These are phyloP conservation scores for Physocladia obscura DNA, from an alignment of 192 early-diverging fungal species.

Conservation along the genomic window DNA sequence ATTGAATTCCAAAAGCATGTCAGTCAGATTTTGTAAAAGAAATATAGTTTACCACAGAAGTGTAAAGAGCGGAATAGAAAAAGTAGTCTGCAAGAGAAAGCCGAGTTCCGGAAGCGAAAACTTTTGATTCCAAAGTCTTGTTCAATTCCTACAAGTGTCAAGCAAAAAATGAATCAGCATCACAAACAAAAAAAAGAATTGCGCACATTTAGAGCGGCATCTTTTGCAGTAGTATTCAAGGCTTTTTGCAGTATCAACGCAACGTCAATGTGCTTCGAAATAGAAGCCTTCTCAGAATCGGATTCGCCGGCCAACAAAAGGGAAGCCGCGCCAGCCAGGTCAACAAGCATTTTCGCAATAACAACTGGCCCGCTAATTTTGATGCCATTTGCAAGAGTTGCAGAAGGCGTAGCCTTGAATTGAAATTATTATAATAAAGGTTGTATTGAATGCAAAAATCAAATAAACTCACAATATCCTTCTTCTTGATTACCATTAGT, in stretches of 20 bases:
- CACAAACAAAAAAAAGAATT: background rate
- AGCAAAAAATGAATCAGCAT: background rate
- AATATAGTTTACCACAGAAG: slow-evolving; percentile 11
- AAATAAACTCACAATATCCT: slow-evolving; percentile 5
- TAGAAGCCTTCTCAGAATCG: slow-evolving; percentile 14
- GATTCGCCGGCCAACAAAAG: background rate
- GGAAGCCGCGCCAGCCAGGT: background rate
- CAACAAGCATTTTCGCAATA: slow-evolving; percentile 7
- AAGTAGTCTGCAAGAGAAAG: slow-evolving; percentile 26
- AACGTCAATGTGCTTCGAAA: slow-evolving; percentile 22
- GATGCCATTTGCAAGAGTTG: slow-evolving; percentile 18
- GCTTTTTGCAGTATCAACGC: slow-evolving; percentile 14
- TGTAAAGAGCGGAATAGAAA: slow-evolving; percentile 17
- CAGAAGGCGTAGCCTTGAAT: slow-evolving; percentile 15
- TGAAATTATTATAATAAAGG: background rate
- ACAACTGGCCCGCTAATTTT: slow-evolving; percentile 7
- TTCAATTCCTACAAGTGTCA: background rate
- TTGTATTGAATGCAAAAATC: background rate
- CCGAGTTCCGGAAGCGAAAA: slow-evolving; percentile 7
- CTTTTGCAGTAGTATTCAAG: background rate
- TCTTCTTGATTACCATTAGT: slow-evolving; percentile 9
- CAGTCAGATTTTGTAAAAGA: slow-evolving; percentile 1
- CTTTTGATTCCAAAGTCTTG: background rate
- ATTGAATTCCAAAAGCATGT: background rate
- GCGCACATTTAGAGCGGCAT: slow-evolving; percentile 11